Evolutionary conservation across 768 basidiomycete species (phyloP).

Genomic region (Holtermanniella nyarrowii): DNA sequence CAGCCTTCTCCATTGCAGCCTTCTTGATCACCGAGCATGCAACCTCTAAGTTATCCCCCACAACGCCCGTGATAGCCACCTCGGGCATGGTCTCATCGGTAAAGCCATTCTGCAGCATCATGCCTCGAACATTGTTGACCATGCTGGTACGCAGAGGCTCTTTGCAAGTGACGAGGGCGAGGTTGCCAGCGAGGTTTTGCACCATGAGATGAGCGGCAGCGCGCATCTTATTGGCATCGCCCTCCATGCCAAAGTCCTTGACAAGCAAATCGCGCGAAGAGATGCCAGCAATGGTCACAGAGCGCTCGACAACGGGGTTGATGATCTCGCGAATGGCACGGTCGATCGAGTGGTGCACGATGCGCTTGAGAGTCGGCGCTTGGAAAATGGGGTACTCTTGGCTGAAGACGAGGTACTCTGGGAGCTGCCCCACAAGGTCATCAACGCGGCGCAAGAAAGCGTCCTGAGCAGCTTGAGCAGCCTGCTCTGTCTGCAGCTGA

Average conservation of each 20-base stretch:
- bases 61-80: slow-evolving; percentile 61
- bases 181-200: slow-evolving; percentile 87
- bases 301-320: slow-evolving; percentile 91
- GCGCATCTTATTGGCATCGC: slow-evolving; percentile 78
- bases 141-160: slow-evolving; percentile 90
- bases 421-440: slow-evolving; percentile 47
- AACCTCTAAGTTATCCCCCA: slow-evolving; percentile 82
- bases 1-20: slow-evolving; percentile 92
- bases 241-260: slow-evolving; percentile 91
- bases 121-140: slow-evolving; percentile 72
- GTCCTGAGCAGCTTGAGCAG: slow-evolving; percentile 39
- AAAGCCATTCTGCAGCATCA: slow-evolving; percentile 77
- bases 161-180: slow-evolving; percentile 95
- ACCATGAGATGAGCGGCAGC: slow-evolving; percentile 93
- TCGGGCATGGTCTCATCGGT: slow-evolving; percentile 78
- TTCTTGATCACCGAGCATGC: slow-evolving; percentile 93
- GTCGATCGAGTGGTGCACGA: slow-evolving; percentile 81
- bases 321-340: slow-evolving; percentile 96
- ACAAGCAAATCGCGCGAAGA: slow-evolving; percentile 89
- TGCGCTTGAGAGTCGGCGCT: slow-evolving; percentile 70
- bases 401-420: slow-evolving; percentile 64
- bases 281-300: slow-evolving; percentile 95
- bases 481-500: slow-evolving; percentile 62
- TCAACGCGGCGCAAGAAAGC: slow-evolving; percentile 39
- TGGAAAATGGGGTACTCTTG: slow-evolving; percentile 61